phyloP scores from a whole-genome alignment of 176 grass and related monocot species.

The Leersia perrieri region DNA sequence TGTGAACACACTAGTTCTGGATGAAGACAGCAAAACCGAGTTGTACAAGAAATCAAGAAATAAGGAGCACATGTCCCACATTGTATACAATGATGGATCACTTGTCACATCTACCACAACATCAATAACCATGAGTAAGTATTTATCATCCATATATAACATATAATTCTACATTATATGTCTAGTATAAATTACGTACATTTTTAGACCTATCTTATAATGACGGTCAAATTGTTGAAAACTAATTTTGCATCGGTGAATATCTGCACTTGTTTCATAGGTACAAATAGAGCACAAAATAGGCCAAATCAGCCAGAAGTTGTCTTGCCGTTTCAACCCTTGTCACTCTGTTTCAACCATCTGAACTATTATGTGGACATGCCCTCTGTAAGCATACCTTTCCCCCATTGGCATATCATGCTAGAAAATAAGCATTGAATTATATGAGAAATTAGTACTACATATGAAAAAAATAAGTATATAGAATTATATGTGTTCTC shows the following conservation, averaged over 20 bases:
- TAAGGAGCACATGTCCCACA: conserved; percentile 8
- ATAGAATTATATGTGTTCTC: too few species aligned
- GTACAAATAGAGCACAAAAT: conserved; percentile 13
- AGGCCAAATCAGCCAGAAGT: conserved; percentile 28
- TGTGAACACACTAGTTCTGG: conserved; percentile 41
- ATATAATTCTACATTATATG: too few species aligned
- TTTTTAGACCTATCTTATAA: too few species aligned
- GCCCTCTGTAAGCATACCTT: conserved; percentile 67
- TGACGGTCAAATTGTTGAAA: too few species aligned
- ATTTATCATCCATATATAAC: conserved; percentile 13
- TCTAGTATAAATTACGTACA: too few species aligned
- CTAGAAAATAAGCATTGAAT: not conserved
- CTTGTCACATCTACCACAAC: not conserved
- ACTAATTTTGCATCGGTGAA: too few species aligned
- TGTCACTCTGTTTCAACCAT: conserved; percentile 81
- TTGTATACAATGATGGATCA: not conserved
- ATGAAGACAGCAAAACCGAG: conserved; percentile 39
- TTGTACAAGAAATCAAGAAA: conserved; percentile 8
- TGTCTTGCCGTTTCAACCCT: conserved; percentile 77
- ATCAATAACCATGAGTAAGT: not conserved
- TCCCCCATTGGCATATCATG: not conserved
- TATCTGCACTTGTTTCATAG: conserved; percentile 8
- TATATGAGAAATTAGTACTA: too few species aligned
- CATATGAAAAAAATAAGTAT: too few species aligned
- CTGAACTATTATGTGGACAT: conserved; percentile 86